phyloP scores from a whole-genome alignment of 2,329 filamentous ascomycete species.

The Calycina herbarum region DNA sequence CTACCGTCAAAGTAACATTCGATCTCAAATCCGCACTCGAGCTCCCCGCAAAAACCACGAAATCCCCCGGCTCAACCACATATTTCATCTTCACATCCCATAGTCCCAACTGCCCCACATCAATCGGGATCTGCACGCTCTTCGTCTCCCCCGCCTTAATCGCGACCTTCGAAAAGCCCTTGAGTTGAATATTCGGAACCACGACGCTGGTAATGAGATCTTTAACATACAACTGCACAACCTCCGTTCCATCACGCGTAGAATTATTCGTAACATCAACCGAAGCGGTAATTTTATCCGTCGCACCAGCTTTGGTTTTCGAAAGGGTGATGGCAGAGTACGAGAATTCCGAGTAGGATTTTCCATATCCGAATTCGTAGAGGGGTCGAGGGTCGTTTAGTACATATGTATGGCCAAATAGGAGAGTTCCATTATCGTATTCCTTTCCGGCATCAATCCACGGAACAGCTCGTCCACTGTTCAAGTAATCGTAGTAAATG shows the following conservation, averaged over 20 bases:
- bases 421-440: constrained; percentile 72
- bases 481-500: constrained; percentile 71
- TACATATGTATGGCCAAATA: constrained; percentile 86
- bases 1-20: constrained; percentile 52
- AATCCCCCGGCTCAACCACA: constrained; percentile 71
- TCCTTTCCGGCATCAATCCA: constrained; percentile 58
- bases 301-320: constrained; percentile 36
- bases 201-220: constrained; percentile 55
- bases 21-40: constrained; percentile 56
- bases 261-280: constrained; percentile 63
- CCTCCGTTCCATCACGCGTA: constrained; percentile 47
- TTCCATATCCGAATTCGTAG: constrained; percentile 83
- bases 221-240: constrained; percentile 58
- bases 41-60: constrained; percentile 61
- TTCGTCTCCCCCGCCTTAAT: constrained; percentile 54
- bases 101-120: constrained; percentile 67
- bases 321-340: constrained; percentile 51
- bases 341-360: constrained; percentile 65
- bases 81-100: constrained; percentile 73
- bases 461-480: constrained; percentile 71
- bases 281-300: constrained; percentile 52
- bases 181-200: constrained; percentile 65
- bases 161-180: constrained; percentile 70
- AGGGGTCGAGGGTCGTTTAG: constrained; percentile 75
- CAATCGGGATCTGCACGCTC: constrained; percentile 58